These are phyloP conservation scores for Epicoccum nigrum DNA, from an alignment of 2,329 filamentous ascomycete species.

Conservation along the genomic window DNA sequence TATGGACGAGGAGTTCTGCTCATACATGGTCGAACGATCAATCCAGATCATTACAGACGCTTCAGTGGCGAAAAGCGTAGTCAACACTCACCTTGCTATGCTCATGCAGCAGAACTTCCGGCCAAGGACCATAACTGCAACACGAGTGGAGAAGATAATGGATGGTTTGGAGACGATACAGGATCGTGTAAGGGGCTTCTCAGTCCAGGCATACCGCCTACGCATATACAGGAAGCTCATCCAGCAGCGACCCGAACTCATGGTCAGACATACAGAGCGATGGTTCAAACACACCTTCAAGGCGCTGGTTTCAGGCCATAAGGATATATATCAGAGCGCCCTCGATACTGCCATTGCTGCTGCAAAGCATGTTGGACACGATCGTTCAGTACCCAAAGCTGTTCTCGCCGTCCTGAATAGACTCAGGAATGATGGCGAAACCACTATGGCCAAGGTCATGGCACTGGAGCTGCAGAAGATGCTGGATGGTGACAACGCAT, in stretches of 20 bases:
- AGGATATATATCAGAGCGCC: constrained; percentile 76
- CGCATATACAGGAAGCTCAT: constrained; percentile 80
- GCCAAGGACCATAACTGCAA: constrained; percentile 72
- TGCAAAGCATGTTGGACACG: constrained; percentile 71
- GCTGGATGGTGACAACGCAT: constrained; percentile 62
- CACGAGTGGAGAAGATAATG: constrained; percentile 74
- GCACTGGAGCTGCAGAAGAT: constrained; percentile 68
- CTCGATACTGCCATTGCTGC: constrained; percentile 76
- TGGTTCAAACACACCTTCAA: constrained; percentile 86
- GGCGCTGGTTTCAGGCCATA: constrained; percentile 78
- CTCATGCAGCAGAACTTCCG: constrained; percentile 81
- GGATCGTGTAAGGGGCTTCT: constrained; percentile 76
- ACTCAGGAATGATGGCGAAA: constrained; percentile 64
- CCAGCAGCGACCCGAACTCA: constrained; percentile 70
- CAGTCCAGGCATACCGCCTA: constrained; percentile 77
- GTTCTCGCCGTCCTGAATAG: constrained; percentile 67
- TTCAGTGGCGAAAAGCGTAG: constrained; percentile 74
- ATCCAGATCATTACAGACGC: constrained; percentile 74
- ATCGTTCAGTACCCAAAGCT: constrained; percentile 69
- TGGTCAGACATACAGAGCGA: constrained; percentile 70
- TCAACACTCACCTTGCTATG: constrained; percentile 80
- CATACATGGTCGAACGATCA: constrained; percentile 80
- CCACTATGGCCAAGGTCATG: constrained; percentile 61
- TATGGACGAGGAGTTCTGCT: constrained; percentile 77
- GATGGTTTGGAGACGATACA: constrained; percentile 74